Conservation (phyloP, 805 yeast species). For the Metschnikowia picachoensis region DNA sequence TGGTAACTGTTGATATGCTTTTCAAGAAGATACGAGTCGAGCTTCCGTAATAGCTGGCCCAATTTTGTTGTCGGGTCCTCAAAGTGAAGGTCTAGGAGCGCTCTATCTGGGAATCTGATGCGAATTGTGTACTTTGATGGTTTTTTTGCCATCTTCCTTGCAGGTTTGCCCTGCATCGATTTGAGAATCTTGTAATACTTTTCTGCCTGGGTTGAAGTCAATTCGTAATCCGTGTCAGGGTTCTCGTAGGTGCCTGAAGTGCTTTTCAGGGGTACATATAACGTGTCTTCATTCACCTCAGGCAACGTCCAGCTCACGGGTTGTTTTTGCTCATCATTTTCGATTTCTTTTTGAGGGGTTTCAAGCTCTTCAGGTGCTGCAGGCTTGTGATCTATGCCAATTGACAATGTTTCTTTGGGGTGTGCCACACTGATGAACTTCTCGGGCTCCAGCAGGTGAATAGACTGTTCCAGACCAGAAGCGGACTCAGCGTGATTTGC, state of each 20-base stretch:
- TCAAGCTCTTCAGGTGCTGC: no score
- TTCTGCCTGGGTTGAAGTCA: slow-evolving; percentile 37
- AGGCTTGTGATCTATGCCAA: no score
- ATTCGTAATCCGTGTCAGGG: slow-evolving; percentile 40
- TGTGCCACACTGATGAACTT: no score
- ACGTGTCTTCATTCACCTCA: slow-evolving; percentile 11
- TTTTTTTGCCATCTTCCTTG: slow-evolving; percentile 10
- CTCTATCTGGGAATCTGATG: slow-evolving; percentile 37
- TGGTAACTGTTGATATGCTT: slow-evolving; percentile 27
- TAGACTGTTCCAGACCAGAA: no score
- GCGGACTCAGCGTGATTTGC: no score
- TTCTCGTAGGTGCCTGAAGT: slow-evolving; percentile 27
- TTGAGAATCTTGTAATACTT: slow-evolving; percentile 33
- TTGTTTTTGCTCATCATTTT: background rate
- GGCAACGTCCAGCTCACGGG: slow-evolving; percentile 4
- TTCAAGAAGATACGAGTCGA: slow-evolving; percentile 31
- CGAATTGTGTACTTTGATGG: slow-evolving; percentile 32
- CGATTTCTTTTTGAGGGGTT: no score
- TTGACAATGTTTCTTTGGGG: no score
- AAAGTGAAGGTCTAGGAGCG: slow-evolving; percentile 34
- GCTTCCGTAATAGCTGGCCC: slow-evolving; percentile 35
- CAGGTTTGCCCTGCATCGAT: slow-evolving; percentile 20
- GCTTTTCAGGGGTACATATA: slow-evolving; percentile 11
- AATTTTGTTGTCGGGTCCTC: slow-evolving; percentile 25
- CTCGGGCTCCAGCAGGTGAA: no score